A percentile compares a stretch with the other conserved stretches of the same genome.
Evolutionary conservation across 225 moss, liverwort and hornwort genomes (phyloP).

Genomic region (Pseudoscleropodium purum): DNA sequence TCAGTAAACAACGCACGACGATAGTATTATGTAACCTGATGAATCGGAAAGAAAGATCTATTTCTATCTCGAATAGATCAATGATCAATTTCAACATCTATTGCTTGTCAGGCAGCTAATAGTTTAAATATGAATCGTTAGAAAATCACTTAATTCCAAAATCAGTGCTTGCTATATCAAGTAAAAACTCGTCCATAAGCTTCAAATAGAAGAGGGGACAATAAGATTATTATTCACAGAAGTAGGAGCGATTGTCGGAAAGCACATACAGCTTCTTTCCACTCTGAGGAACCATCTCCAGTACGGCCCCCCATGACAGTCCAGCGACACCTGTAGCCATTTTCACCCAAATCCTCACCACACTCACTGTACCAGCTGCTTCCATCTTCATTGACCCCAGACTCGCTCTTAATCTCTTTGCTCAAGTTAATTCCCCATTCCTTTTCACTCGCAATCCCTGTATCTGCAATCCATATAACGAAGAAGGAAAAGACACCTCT

Average conservation of each 20-base stretch:
- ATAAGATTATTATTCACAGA: background rate
- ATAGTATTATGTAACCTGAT: background rate
- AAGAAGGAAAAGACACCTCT: background rate
- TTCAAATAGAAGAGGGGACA: background rate
- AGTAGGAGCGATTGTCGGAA: background rate
- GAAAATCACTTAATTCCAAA: background rate
- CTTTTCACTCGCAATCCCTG: slow-evolving; percentile 96
- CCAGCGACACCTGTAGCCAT: slow-evolving; percentile 94
- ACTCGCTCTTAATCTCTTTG: slow-evolving; percentile 77
- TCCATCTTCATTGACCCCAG: slow-evolving; percentile 72
- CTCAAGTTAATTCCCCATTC: slow-evolving; percentile 93
- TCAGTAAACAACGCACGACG: background rate
- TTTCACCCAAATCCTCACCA: slow-evolving; percentile 88
- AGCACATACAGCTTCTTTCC: slow-evolving; percentile 93
- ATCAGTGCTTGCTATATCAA: background rate
- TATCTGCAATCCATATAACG: slow-evolving; percentile 36
- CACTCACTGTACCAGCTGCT: slow-evolving; percentile 85
- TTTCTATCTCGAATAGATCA: background rate
- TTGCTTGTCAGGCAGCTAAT: background rate
- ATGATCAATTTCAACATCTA: background rate
- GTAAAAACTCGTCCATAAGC: background rate
- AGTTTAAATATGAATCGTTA: background rate
- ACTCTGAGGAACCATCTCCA: slow-evolving; percentile 76
- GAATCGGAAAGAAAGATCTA: background rate
- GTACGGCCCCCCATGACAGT: slow-evolving; percentile 93